phyloP scores from a whole-genome alignment of 2,329 filamentous ascomycete species.

The Sporothrix schenckii region DNA sequence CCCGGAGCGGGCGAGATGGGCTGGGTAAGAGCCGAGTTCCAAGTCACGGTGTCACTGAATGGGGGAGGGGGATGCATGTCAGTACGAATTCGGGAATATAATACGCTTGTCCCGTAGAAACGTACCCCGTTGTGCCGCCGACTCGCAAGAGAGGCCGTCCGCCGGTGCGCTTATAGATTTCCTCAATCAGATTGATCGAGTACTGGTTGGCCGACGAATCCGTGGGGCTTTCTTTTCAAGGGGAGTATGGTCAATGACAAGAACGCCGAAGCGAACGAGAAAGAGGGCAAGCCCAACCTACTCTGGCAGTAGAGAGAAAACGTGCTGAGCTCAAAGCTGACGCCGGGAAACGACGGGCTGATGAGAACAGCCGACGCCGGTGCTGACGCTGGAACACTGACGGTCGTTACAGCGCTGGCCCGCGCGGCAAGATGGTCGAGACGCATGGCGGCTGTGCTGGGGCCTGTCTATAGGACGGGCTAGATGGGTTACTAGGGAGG shows the following conservation, averaged over 20 bases:
- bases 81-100: no score
- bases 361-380: not conserved
- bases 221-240: not conserved
- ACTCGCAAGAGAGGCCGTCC: not conserved
- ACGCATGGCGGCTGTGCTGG: not conserved
- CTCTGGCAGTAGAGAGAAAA: slow-evolving; percentile 12
- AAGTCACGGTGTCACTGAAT: not conserved
- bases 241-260: not conserved
- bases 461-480: no score
- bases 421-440: not conserved
- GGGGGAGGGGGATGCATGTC: not conserved
- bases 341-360: slow-evolving; percentile 14
- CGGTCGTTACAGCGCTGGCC: slow-evolving; percentile 5
- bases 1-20: slow-evolving; percentile 10
- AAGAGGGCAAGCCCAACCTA: not conserved
- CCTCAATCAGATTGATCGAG: not conserved
- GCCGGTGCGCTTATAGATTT: slow-evolving; percentile 18
- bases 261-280: not conserved
- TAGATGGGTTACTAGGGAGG: not conserved
- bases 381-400: not conserved
- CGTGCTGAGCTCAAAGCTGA: slow-evolving; percentile 17
- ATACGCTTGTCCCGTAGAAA: not conserved
- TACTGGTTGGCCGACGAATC: slow-evolving; percentile 20
- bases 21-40: not conserved
- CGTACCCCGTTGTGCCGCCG: not conserved